Percentiles rank a stretch among this genome's conserved stretches.
Conservation (phyloP, 768 basidiomycete genomes). For the Amanita molliuscula region DNA sequence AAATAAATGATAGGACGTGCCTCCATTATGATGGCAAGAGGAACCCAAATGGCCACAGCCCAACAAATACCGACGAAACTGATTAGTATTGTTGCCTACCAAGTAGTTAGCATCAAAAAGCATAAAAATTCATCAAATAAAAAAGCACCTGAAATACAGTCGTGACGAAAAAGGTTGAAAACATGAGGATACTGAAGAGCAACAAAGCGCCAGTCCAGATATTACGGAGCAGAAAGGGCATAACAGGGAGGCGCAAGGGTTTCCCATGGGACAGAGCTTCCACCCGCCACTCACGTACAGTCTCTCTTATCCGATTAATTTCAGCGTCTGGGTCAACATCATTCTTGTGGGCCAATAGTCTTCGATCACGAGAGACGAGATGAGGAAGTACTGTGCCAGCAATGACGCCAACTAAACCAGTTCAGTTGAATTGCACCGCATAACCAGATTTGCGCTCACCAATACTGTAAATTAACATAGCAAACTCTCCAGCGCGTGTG, state of each 20-base stretch:
- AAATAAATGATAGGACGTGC: conserved; percentile 24
- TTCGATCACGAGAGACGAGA: conserved; percentile 71
- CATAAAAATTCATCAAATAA: conserved; percentile 8
- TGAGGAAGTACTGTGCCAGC: conserved; percentile 78
- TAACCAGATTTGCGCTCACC: conserved; percentile 34
- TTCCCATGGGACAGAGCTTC: conserved; percentile 72
- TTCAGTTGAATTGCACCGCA: conserved; percentile 7
- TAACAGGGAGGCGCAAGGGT: conserved; percentile 70
- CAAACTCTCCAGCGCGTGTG: conserved; percentile 77
- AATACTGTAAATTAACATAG: conserved; percentile 84
- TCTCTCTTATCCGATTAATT: conserved; percentile 53
- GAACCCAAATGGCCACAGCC: conserved; percentile 98
- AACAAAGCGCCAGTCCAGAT: conserved; percentile 88
- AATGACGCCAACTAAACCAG: conserved; percentile 60
- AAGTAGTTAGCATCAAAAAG: not conserved
- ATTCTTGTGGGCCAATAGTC: conserved; percentile 61
- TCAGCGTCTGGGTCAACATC: conserved; percentile 75
- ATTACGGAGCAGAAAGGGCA: conserved; percentile 86
- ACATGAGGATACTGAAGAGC: conserved; percentile 68
- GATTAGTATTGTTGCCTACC: conserved; percentile 71
- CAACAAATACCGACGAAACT: conserved; percentile 87
- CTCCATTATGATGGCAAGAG: conserved; percentile 98
- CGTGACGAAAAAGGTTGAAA: conserved; percentile 79
- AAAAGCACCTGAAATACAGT: conserved; percentile 55
- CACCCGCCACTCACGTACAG: conserved; percentile 73